phyloP scores from a whole-genome alignment of 441 rosid species.

The Populus hybrid region DNA sequence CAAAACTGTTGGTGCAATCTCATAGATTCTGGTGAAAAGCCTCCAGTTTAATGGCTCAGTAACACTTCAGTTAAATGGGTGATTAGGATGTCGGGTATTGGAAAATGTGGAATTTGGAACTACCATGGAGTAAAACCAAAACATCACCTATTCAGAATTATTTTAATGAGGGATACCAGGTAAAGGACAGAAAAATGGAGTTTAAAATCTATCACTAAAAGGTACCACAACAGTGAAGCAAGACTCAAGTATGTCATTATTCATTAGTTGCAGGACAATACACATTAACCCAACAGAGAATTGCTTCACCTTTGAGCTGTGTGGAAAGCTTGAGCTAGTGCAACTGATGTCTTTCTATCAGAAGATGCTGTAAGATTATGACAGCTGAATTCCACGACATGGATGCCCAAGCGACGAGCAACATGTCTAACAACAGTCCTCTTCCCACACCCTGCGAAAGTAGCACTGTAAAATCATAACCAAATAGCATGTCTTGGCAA shows the following conservation, averaged over 20 bases:
- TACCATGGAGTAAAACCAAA: not conserved
- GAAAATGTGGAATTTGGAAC: not conserved
- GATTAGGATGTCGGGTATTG: not conserved
- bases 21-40: not conserved
- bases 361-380: slow-evolving; percentile 72
- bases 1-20: not conserved
- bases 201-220: not conserved
- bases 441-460: slow-evolving; percentile 83
- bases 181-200: not conserved
- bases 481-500: slow-evolving; percentile 11
- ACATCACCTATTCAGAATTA: not conserved
- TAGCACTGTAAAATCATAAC: slow-evolving; percentile 1
- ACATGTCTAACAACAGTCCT: slow-evolving; percentile 78
- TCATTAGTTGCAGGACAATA: slow-evolving; percentile 10
- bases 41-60: not conserved
- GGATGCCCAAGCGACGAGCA: slow-evolving; percentile 74
- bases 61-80: not conserved
- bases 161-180: not conserved
- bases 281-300: slow-evolving; percentile 15
- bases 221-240: not conserved
- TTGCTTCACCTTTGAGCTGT: slow-evolving; percentile 78
- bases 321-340: slow-evolving; percentile 79
- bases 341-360: slow-evolving; percentile 68
- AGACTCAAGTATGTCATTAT: not conserved
- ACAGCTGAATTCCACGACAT: slow-evolving; percentile 93